Evolutionary conservation across 2,329 filamentous ascomycete species (phyloP), one percentile per base, ranked within the genome.

Genomic region (Zymoseptoria brevis): DNA sequence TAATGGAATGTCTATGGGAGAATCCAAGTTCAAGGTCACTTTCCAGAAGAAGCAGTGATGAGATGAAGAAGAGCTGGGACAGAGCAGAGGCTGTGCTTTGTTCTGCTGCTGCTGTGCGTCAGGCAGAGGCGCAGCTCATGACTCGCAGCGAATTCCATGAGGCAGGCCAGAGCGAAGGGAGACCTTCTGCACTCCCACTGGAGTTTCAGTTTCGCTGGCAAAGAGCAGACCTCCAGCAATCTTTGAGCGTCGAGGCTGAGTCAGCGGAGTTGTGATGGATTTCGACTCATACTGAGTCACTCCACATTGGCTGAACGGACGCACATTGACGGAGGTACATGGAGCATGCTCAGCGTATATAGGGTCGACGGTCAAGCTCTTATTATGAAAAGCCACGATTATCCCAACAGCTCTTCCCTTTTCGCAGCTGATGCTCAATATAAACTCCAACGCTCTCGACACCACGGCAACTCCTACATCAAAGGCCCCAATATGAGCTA

Each of bases 21-120:
- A 85, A 19, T 89, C 90, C 76, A 80, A 85, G 7, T 90, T 99
- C 74, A 95, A 94, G 78, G 92, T 99, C 64, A 96, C 94, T 13
- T 99, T 96, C 81, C 94, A 97, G 78, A 83, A 92, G 71, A 89
- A 96, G 79, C 96, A 65, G 53, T 49, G 19, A 57, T 35, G 35
- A 35, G 26, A 16, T 7, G 19, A 9, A 4, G 29, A 13, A 45
- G 35, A 45, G 35, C 16, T n/a, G 35, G 5, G 35, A 45, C 13
- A 7, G 16, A 45, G 35, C 11, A n/a, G 13, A 45, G 35, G 35
- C 13, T 16, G 35, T 45, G 35, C 26, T 29, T 8, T 29, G 26
- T 29, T 45, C 13, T 45, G 6, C 35, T n/a, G 35, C 11, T 45
- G 35, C 16, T n/a, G 13, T 16, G 13, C 13, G 13, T 7, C 16